Conservation (phyloP, 345 rosid genomes). For the Populus nigra region DNA sequence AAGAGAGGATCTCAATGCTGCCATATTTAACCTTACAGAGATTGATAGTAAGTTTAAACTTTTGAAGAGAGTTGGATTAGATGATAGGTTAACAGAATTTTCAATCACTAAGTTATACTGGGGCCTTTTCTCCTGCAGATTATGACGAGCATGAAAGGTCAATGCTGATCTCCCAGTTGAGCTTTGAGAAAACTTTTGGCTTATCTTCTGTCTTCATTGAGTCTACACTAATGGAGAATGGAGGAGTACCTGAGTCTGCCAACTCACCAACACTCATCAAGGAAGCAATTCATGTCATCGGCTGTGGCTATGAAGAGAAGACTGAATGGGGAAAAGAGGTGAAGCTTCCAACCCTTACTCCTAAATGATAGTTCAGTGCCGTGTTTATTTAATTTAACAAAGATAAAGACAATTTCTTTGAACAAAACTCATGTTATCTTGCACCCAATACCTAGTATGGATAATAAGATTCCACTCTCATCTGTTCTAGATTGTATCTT, state of each 20-base stretch:
- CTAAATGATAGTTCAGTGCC: background rate
- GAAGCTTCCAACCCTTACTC: slow-evolving; percentile 5
- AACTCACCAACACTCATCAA: slow-evolving; percentile 76
- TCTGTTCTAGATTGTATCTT: background rate
- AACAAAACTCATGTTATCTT: background rate
- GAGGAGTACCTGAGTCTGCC: slow-evolving; percentile 88
- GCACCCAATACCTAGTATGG: background rate
- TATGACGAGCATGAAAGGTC: slow-evolving; percentile 91
- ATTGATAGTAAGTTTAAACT: slow-evolving; percentile 57
- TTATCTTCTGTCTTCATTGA: slow-evolving; percentile 89
- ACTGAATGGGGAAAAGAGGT: slow-evolving; percentile 99
- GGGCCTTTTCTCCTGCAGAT: slow-evolving; percentile 41
- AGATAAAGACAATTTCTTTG: background rate
- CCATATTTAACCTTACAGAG: slow-evolving; percentile 88
- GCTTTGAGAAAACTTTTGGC: slow-evolving; percentile 98
- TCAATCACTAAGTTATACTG: background rate
- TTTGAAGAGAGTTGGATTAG: background rate
- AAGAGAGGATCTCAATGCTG: slow-evolving; percentile 85
- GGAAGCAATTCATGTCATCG: slow-evolving; percentile 97
- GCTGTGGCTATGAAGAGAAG: slow-evolving; percentile 95
- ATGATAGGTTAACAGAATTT: background rate
- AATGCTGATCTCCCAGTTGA: slow-evolving; percentile 83
- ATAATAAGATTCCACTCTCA: background rate
- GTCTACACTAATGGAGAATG: slow-evolving; percentile 86
- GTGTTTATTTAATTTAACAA: background rate